A percentile compares a stretch with the other conserved stretches of the same genome.
These are phyloP conservation scores for Syzygium oleosum DNA, from an alignment of 345 rosid genomes.

Conservation along the genomic window DNA sequence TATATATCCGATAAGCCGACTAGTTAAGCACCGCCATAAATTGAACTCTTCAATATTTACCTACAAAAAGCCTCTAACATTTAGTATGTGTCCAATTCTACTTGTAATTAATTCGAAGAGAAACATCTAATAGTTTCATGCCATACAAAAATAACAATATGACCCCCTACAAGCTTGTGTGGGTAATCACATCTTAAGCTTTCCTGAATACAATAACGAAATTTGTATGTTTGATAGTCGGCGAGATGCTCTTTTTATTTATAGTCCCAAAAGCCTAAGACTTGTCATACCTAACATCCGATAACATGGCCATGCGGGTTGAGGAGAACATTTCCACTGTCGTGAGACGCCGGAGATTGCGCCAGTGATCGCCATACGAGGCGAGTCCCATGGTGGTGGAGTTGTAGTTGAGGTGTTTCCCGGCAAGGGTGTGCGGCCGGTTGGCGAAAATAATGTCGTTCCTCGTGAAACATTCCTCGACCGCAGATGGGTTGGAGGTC, in stretches of 20 bases:
- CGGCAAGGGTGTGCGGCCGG: neutral
- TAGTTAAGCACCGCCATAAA: neutral
- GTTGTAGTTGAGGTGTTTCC: neutral
- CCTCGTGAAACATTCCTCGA: neutral
- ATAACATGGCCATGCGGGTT: neutral
- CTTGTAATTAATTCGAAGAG: neutral
- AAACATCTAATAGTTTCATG: neutral
- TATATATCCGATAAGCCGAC: no score
- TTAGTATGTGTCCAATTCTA: neutral
- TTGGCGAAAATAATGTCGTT: neutral
- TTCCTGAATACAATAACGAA: neutral
- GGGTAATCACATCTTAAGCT: neutral
- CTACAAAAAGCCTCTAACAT: no score
- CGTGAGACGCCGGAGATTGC: neutral
- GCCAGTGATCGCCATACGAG: conserved; percentile 1
- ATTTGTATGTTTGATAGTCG: neutral
- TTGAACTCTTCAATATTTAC: neutral
- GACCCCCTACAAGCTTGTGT: neutral
- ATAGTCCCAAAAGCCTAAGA: neutral
- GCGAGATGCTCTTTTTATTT: neutral
- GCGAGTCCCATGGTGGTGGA: neutral
- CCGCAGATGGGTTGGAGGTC: neutral
- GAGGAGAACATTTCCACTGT: neutral
- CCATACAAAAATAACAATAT: neutral
- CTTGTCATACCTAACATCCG: neutral